Evolutionary conservation across 1,139 yeast species (phyloP).

Genomic region (Yamadazyma songkhlaensis): DNA sequence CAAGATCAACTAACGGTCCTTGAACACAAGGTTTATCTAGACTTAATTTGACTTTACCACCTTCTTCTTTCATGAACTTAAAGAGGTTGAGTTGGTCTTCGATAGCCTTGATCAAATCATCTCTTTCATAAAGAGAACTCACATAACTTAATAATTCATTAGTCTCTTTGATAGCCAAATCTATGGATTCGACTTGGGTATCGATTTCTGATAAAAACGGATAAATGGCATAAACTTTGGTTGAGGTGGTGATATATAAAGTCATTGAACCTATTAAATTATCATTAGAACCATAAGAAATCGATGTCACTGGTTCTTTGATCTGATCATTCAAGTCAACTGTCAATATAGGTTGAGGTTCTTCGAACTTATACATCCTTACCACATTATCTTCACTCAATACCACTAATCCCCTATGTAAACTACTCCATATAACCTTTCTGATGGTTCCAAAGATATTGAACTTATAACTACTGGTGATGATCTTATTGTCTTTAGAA

Average conservation of each 20-base stretch:
- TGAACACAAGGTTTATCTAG: conserved; percentile 6
- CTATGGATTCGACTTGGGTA: conserved; percentile 21
- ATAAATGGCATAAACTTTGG: conserved; percentile 28
- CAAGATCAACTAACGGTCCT: conserved; percentile 14
- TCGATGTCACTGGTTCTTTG: conserved; percentile 23
- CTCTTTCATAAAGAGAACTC: background rate
- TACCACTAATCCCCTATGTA: conserved; percentile 30
- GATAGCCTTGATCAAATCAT: conserved; percentile 1
- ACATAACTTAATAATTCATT: conserved; percentile 14
- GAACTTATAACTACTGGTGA: conserved; percentile 16
- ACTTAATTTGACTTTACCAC: no score
- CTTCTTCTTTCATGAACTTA: background rate
- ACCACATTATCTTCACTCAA: conserved; percentile 25
- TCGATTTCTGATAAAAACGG: conserved; percentile 26
- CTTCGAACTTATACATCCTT: conserved; percentile 27
- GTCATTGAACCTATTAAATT: conserved; percentile 33
- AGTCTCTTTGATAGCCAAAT: conserved; percentile 26
- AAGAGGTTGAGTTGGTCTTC: conserved; percentile 3
- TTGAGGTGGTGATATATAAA: conserved; percentile 29
- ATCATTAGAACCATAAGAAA: conserved; percentile 32
- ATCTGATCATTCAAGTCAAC: conserved; percentile 18
- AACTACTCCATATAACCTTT: conserved; percentile 34
- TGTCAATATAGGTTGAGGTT: conserved; percentile 23
- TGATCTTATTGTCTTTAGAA: conserved; percentile 7
- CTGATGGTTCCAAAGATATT: conserved; percentile 18